Evolutionary conservation across 495 filamentous ascomycete species (phyloP).

Genomic region (Podospora didyma): DNA sequence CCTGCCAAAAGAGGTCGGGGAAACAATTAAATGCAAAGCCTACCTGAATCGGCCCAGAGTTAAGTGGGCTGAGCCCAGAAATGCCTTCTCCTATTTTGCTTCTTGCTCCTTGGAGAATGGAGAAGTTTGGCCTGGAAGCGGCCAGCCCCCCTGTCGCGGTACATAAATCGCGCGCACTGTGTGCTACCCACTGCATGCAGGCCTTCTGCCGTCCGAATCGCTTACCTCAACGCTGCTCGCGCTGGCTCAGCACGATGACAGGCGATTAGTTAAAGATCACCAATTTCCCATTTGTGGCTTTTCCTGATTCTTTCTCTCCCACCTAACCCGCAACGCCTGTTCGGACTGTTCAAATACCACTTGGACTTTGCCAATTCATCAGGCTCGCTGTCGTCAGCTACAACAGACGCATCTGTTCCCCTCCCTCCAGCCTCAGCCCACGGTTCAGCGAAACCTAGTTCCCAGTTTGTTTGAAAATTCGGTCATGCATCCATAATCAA

Average conservation of each 20-base stretch:
- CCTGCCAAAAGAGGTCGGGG: no score
- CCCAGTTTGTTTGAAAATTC: conserved; percentile 7
- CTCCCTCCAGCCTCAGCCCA: neutral
- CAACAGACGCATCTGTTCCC: neutral
- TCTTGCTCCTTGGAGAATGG: neutral
- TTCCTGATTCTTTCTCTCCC: neutral
- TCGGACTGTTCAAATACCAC: neutral
- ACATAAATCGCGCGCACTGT: neutral
- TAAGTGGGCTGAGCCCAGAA: no score
- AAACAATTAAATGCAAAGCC: no score
- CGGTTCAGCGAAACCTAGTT: conserved; percentile 8
- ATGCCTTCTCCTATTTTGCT: neutral
- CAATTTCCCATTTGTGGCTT: conserved; percentile 9
- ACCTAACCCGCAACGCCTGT: neutral
- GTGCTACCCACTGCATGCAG: neutral
- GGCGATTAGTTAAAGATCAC: conserved; percentile 21
- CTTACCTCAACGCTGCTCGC: neutral
- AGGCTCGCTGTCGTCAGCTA: neutral
- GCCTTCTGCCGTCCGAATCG: neutral
- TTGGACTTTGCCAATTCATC: neutral
- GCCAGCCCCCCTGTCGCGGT: neutral
- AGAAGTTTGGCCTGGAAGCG: neutral
- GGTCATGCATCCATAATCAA: conserved; percentile 7
- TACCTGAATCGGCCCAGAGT: no score
- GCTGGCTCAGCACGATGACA: conserved; percentile 10